phyloP scores from a whole-genome alignment of 2,329 filamentous ascomycete genomes.

The Corinectria fuckeliana region DNA sequence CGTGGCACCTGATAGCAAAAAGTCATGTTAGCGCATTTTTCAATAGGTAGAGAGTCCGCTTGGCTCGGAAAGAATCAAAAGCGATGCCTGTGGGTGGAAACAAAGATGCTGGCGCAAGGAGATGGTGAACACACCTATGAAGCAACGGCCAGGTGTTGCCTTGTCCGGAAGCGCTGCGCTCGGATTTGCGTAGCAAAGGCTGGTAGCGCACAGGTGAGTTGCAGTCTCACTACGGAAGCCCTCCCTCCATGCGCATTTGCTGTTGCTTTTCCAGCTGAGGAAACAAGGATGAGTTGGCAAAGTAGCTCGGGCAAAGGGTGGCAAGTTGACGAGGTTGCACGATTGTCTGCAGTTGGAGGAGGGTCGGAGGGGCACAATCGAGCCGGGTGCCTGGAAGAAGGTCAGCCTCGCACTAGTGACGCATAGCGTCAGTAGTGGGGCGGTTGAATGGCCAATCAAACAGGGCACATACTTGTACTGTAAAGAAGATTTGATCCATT shows the following conservation, averaged over 20 bases:
- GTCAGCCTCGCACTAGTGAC: constrained; percentile 31
- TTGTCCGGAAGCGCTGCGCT: constrained; percentile 6
- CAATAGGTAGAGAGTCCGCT: background rate
- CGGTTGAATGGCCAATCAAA: constrained; percentile 7
- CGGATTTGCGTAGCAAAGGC: background rate
- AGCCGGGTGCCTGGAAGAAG: constrained; percentile 22
- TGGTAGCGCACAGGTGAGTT: background rate
- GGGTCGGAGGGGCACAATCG: constrained; percentile 34
- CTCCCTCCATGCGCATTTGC: background rate
- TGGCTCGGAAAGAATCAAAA: background rate
- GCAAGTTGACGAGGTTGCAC: background rate
- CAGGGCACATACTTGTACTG: background rate
- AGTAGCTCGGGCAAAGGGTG: background rate
- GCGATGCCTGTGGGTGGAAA: background rate
- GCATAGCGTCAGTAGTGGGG: background rate
- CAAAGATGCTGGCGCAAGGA: constrained; percentile 20
- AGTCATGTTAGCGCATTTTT: constrained; percentile 11
- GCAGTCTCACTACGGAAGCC: background rate
- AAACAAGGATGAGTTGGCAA: background rate
- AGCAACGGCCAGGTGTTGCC: constrained; percentile 1
- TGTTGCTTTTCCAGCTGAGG: background rate
- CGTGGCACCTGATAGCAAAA: constrained; percentile 1
- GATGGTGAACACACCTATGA: constrained; percentile 24
- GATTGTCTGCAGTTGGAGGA: constrained; percentile 28
- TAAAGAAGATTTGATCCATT: background rate